Percentiles rank a stretch among this genome's conserved stretches.
Evolutionary conservation across 148 eudicot genomes (phyloP).

Genomic region (Linanthus parryae): DNA sequence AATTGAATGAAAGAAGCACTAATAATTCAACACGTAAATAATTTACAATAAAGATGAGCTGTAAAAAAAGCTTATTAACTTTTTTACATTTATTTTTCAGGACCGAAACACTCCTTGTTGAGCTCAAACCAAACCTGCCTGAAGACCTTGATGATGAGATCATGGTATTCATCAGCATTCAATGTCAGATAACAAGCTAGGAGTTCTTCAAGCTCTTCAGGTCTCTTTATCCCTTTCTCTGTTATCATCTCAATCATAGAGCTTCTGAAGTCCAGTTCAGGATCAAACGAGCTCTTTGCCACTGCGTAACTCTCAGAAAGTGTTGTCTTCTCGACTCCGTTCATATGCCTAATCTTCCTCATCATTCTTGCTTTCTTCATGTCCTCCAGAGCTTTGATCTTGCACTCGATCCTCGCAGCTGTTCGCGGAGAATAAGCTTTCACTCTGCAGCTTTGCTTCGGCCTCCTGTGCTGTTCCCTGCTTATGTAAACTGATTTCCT

Average conservation of each 20-base stretch:
- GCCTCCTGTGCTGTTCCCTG: slow-evolving; percentile 13
- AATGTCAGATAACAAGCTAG: slow-evolving; percentile 72
- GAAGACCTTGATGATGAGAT: slow-evolving; percentile 66
- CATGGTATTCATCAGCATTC: slow-evolving; percentile 72
- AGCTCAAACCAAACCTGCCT: slow-evolving; percentile 71
- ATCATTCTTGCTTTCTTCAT: slow-evolving; percentile 44
- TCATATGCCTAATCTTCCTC: slow-evolving; percentile 16
- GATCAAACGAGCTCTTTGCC: slow-evolving; percentile 56
- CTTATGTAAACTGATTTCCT: slow-evolving; percentile 37
- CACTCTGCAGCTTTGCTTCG: slow-evolving; percentile 24
- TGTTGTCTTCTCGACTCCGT: slow-evolving; percentile 13
- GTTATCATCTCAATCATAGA: slow-evolving; percentile 91
- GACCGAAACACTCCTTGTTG: slow-evolving; percentile 20
- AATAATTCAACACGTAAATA: too few species aligned
- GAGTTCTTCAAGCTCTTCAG: slow-evolving; percentile 71
- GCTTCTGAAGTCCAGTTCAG: slow-evolving; percentile 54
- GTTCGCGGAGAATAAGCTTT: slow-evolving; percentile 46
- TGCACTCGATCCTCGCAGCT: slow-evolving; percentile 49
- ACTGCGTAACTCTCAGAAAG: slow-evolving; percentile 61
- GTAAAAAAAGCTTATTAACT: not conserved
- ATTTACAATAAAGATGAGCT: not conserved
- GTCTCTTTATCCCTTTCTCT: slow-evolving; percentile 37
- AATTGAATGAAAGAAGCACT: too few species aligned
- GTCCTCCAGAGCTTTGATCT: slow-evolving; percentile 52
- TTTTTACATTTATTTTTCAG: slow-evolving; percentile 6